Percentiles rank a stretch among this genome's conserved stretches.
These are phyloP conservation scores for Saccharomycopsis malanga DNA, from an alignment of 805 yeast species.

Conservation along the genomic window DNA sequence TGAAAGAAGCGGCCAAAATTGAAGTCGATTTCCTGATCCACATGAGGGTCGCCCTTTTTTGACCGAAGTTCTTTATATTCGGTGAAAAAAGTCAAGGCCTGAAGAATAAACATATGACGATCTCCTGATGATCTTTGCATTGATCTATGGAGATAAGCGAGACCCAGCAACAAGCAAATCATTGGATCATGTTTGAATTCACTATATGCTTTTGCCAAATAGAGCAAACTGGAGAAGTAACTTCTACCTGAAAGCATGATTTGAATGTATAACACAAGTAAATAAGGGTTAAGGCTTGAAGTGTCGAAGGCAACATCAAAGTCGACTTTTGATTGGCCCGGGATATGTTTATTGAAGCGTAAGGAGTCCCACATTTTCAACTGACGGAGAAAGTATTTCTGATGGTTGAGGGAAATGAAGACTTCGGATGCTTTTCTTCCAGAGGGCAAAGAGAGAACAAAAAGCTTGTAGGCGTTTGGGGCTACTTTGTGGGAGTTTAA, in stretches of 20 bases:
- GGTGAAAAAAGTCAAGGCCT: slow-evolving; percentile 71
- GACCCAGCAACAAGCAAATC: slow-evolving; percentile 64
- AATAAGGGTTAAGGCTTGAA: slow-evolving; percentile 43
- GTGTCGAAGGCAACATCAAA: slow-evolving; percentile 24
- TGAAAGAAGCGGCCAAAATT: slow-evolving; percentile 85
- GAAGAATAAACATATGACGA: slow-evolving; percentile 80
- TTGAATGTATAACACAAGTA: slow-evolving; percentile 73
- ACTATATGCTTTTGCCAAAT: slow-evolving; percentile 63
- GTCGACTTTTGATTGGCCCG: slow-evolving; percentile 71
- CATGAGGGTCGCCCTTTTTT: slow-evolving; percentile 33
- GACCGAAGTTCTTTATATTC: slow-evolving; percentile 58
- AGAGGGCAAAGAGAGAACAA: slow-evolving; percentile 57
- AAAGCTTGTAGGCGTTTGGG: slow-evolving; percentile 56
- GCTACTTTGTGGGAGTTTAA: slow-evolving; percentile 71
- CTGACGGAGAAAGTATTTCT: slow-evolving; percentile 83
- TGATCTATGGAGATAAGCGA: slow-evolving; percentile 81
- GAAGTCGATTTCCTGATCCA: slow-evolving; percentile 70
- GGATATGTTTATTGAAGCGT: slow-evolving; percentile 43
- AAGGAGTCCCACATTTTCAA: slow-evolving; percentile 81
- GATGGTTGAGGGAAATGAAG: slow-evolving; percentile 74
- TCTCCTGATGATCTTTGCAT: slow-evolving; percentile 84
- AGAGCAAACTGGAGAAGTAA: slow-evolving; percentile 74
- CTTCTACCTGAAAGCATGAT: slow-evolving; percentile 76
- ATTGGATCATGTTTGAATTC: slow-evolving; percentile 71
- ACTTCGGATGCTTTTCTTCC: slow-evolving; percentile 53